Evolutionary conservation across 164 flowering plant species (phyloP), one percentile per base, ranked within the genome.

Genomic region (Annona squamosa): DNA sequence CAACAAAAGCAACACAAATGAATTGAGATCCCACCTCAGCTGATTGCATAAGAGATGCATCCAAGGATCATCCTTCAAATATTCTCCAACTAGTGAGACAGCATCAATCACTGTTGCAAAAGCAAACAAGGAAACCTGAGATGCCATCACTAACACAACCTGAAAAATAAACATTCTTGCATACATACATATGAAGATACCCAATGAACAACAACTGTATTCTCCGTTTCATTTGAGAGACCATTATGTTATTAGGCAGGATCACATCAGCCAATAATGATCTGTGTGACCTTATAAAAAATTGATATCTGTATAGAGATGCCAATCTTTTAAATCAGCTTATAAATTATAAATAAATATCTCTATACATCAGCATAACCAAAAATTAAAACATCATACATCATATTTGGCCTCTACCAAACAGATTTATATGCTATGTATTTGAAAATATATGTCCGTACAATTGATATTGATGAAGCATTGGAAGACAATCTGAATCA

Each of bases 51-150:
- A 75, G 63, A 82, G 87, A 81, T 86, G 84, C 84, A 92, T 69
- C 99, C 94, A 94, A 47, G 94, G 92, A 67, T 90, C 91, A 52
- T 89, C 90, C 73, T 80, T 88, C 85, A 95, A 65, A 80, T 95
- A 95, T 77, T 92, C 99, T 64, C 92, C 89, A 68, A 92, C 48
- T 46, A 95, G 85, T 67, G 88, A 83, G 70, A 95, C 89, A 16
- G 83, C 89, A 72, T 90, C 96, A 62, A 71, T 65, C 65, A 91
- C 94, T 90, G 93, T 84, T 81, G 47, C 75, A 78, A 43, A 18
- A 73, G 52, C 19, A 73, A 37, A 46, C 17, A 46, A 18, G 52
- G 9, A 7, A 44, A 45, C 9, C 9, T 46, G 43, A 46, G 46
- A 5, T 46, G n/a, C 42, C 13, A 13, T 3, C 10, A 13, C 19